These are phyloP conservation scores for Penicillium taxi DNA, from an alignment of 495 filamentous ascomycete genomes.

Conservation along the genomic window DNA sequence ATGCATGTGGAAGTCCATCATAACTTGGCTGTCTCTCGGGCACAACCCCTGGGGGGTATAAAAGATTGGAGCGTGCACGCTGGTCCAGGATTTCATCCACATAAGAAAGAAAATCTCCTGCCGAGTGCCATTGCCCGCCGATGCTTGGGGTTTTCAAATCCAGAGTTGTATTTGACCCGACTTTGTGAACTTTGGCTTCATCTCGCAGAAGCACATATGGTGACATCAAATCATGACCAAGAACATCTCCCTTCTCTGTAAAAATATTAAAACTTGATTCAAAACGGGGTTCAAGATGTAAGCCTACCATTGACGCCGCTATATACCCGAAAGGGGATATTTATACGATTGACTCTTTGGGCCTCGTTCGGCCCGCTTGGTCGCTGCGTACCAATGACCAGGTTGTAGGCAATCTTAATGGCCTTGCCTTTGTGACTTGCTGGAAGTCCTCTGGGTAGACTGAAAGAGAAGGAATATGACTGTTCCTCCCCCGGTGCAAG, in stretches of 20 bases:
- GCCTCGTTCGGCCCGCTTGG: slow-evolving; percentile 68
- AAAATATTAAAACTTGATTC: slow-evolving; percentile 14
- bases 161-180: slow-evolving; percentile 16
- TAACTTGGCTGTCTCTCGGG: slow-evolving; percentile 49
- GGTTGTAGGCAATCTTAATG: slow-evolving; percentile 85
- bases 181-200: slow-evolving; percentile 51
- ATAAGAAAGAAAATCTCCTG: slow-evolving; percentile 63
- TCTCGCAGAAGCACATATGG: slow-evolving; percentile 88
- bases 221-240: slow-evolving; percentile 83
- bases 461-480: slow-evolving; percentile 78
- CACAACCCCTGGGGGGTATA: slow-evolving; percentile 60
- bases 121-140: slow-evolving; percentile 33
- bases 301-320: slow-evolving; percentile 70
- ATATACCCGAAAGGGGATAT: slow-evolving; percentile 90
- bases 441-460: slow-evolving; percentile 75
- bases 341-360: slow-evolving; percentile 79
- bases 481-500: slow-evolving; percentile 84
- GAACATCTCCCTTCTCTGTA: slow-evolving; percentile 54
- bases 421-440: slow-evolving; percentile 87
- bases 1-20: slow-evolving; percentile 22
- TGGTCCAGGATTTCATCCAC: slow-evolving; percentile 70
- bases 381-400: slow-evolving; percentile 87
- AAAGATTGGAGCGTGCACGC: slow-evolving; percentile 42
- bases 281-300: not conserved
- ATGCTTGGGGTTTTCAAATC: slow-evolving; percentile 32